Evolutionary conservation across 352 stramenopile species (phyloP), one percentile per base, ranked within the genome.

Genomic region (Phytopythium sindhum): DNA sequence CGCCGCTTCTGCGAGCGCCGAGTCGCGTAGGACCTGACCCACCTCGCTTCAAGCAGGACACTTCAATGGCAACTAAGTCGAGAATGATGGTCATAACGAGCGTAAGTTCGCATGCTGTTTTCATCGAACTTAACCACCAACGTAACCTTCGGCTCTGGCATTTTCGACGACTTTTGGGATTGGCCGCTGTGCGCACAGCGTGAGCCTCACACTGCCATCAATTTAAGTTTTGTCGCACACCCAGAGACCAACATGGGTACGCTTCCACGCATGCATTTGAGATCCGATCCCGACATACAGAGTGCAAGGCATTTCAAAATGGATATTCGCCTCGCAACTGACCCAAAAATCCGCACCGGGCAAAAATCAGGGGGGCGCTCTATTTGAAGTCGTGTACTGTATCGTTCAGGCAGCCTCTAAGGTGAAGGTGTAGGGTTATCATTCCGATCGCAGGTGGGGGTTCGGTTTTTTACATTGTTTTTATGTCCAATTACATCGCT

Each of bases 1-100:
- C 63, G 64, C 26, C 54, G 57, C 45, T 81, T 81, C 64, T 81
- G 73, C 65, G 50, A 70, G 37, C 73, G 73, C 35, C 67, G 53
- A 45, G 33, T 37, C 48, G 12, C 3, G 35, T 50, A 48, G 19
- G 19, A 12, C 17, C 8, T 2, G n/a, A 2, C 26, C 4, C 4
- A 21, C 17, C 15, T 8, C n/a, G n/a, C 42, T 24, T 24, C 42
- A 24, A n/a, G 21, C 21, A 26, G 42, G 21, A 8, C 42, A 51
- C 42, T 48, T 48, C 42, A 48, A 48, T 15, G 4, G 9, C 41
- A 47, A 23, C 37, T 17, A 19, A 11, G 39, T 48, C 42, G 17
- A 47, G 41, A 48, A n/a, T 48, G 42, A 48, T 48, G 42, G 21
- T n/a, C 42, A 24, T 11, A 12, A 4, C 19, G 4, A 10, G 7